These are phyloP conservation scores for Lactifluus piperatus DNA, from an alignment of 768 basidiomycete genomes.

Conservation along the genomic window DNA sequence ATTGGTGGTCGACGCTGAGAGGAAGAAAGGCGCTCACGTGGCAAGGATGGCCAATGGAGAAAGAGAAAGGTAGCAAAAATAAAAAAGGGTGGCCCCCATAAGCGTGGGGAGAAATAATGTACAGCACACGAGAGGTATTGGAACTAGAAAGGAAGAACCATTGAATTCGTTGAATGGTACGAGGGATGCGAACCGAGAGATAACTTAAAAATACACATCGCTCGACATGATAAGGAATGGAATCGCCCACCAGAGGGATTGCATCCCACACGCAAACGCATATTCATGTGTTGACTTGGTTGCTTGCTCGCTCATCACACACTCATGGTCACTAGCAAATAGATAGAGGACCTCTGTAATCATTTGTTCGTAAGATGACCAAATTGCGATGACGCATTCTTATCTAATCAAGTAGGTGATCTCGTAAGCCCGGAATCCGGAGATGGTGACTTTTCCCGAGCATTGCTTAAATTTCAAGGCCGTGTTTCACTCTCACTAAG, in stretches of 20 bases:
- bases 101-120: neutral
- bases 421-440: neutral
- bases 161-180: neutral
- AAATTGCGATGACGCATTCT: neutral
- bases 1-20: no score
- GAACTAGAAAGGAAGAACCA: neutral
- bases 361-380: neutral
- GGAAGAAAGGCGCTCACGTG: neutral
- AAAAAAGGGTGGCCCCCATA: neutral
- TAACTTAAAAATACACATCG: neutral
- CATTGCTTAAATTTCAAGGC: conserved; percentile 5
- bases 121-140: no score
- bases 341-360: no score
- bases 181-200: neutral
- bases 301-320: no score
- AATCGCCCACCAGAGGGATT: no score
- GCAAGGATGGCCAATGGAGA: neutral
- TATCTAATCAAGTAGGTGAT: neutral
- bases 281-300: no score
- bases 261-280: no score
- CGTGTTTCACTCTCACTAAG: neutral
- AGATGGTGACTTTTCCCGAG: neutral
- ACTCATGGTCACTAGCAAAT: no score
- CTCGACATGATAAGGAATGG: neutral
- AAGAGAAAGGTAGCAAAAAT: neutral